A percentile compares a stretch with the other conserved stretches of the same genome.
phyloP scores from a whole-genome alignment of 768 basidiomycete species.

The Clitopilus passeckerianus region DNA sequence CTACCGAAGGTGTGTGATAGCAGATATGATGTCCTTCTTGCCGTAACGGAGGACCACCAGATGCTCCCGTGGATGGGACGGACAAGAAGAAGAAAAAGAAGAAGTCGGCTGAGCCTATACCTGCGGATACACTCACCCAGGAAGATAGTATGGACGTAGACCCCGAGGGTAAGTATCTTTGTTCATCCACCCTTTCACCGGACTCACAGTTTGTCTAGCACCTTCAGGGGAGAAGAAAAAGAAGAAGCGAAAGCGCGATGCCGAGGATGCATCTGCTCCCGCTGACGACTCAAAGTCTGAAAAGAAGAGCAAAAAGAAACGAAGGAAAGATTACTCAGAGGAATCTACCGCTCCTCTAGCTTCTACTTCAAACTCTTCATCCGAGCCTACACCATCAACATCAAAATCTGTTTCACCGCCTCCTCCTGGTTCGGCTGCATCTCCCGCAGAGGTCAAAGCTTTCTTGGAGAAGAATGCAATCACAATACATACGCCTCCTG shows the following conservation, averaged over 20 bases:
- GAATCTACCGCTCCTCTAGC: conserved; percentile 9
- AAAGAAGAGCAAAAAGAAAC: conserved; percentile 41
- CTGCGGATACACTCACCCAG: conserved; percentile 4
- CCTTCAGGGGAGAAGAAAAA: conserved; percentile 24
- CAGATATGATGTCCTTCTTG: no score
- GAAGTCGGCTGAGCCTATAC: conserved; percentile 5
- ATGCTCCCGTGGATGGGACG: conserved; percentile 11
- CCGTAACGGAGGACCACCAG: no score
- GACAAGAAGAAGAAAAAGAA: conserved; percentile 26
- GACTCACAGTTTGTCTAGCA: not conserved
- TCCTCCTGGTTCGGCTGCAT: conserved; percentile 12
- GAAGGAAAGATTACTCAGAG: conserved; percentile 24
- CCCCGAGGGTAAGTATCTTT: conserved; percentile 14
- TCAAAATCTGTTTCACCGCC: conserved; percentile 12
- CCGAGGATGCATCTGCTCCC: conserved; percentile 11
- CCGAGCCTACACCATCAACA: conserved; percentile 9
- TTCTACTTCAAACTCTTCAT: conserved; percentile 10
- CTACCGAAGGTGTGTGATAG: conserved; percentile 12
- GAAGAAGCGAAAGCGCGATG: conserved; percentile 37
- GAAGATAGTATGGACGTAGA: conserved; percentile 16
- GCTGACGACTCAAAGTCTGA: conserved; percentile 5
- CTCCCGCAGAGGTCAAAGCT: conserved; percentile 40
- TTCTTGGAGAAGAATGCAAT: conserved; percentile 74
- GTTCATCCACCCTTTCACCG: not conserved
- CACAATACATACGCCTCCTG: conserved; percentile 56